A percentile compares a stretch with the other conserved stretches of the same genome.
These are phyloP conservation scores for Trichoderma erinaceum DNA, from an alignment of 495 filamentous ascomycete species.

Conservation along the genomic window DNA sequence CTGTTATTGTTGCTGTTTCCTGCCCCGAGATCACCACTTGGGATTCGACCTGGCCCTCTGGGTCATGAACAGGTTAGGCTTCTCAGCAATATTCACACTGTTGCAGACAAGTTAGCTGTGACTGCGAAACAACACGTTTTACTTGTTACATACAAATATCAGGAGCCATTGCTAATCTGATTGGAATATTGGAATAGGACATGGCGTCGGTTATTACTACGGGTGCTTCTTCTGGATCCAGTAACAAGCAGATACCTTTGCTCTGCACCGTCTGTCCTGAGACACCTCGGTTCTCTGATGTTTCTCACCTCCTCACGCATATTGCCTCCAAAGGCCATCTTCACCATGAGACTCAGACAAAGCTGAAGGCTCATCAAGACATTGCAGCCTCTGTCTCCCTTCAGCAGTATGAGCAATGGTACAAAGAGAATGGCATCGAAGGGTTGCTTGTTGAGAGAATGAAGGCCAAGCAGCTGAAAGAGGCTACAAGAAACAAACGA, in stretches of 20 bases:
- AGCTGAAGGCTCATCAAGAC: conserved; percentile 58
- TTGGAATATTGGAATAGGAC: conserved; percentile 19
- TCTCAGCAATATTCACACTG: neutral
- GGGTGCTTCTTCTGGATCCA: conserved; percentile 22
- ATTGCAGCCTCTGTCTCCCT: conserved; percentile 42
- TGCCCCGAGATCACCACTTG: neutral
- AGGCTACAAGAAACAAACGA: conserved; percentile 27
- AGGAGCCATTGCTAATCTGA: neutral
- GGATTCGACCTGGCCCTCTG: neutral
- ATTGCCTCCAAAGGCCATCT: conserved; percentile 80
- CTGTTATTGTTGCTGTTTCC: neutral
- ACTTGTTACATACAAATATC: too few species aligned
- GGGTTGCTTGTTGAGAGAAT: conserved; percentile 64
- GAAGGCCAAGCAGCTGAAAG: conserved; percentile 63
- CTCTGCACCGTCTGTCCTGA: conserved; percentile 75
- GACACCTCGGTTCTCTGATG: conserved; percentile 72
- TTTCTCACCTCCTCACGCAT: conserved; percentile 85
- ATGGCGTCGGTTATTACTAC: conserved; percentile 34
- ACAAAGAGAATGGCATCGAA: conserved; percentile 54
- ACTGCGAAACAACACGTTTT: neutral
- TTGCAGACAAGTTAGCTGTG: neutral
- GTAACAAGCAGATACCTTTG: conserved; percentile 47
- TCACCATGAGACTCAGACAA: conserved; percentile 63
- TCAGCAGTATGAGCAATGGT: conserved; percentile 65
- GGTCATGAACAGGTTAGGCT: conserved; percentile 8